Evolutionary conservation across 2,329 filamentous ascomycete genomes (phyloP).

Genomic region (Colletotrichum paranaense): DNA sequence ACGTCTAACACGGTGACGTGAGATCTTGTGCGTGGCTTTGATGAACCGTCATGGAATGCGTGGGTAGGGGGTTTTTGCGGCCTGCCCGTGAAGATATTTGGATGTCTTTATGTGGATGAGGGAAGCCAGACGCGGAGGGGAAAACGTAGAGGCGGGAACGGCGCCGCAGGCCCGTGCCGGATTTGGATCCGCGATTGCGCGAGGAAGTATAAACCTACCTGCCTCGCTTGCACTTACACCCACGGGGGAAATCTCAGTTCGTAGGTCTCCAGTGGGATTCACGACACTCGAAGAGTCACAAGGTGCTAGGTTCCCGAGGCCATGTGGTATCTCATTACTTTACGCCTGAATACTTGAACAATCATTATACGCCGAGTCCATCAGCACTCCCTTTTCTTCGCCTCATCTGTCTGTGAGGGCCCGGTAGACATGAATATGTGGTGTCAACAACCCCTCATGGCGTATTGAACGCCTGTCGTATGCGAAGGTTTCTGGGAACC

Average conservation of each 20-base stretch:
- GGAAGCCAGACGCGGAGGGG: no score
- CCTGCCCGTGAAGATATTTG: no score
- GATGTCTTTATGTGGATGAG: no score
- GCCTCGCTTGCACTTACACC: not conserved
- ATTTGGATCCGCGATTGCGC: not conserved
- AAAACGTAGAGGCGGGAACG: not conserved
- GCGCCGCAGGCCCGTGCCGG: not conserved
- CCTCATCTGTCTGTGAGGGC: not conserved
- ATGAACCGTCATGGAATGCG: not conserved
- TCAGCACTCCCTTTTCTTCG: not conserved
- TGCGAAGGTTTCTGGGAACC: not conserved
- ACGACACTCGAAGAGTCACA: no score
- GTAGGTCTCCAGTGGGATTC: no score
- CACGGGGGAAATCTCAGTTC: no score
- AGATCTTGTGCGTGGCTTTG: not conserved
- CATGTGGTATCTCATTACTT: slow-evolving; percentile 9
- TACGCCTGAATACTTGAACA: not conserved
- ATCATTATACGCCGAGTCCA: not conserved
- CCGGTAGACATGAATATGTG: not conserved
- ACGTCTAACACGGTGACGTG: not conserved
- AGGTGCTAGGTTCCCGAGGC: not conserved
- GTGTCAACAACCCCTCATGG: not conserved
- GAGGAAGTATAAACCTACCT: not conserved
- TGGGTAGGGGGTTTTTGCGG: not conserved
- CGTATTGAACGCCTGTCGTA: not conserved